Conservation (phyloP, 2,329 filamentous ascomycete genomes). For the Nectriaceae sp. region DNA sequence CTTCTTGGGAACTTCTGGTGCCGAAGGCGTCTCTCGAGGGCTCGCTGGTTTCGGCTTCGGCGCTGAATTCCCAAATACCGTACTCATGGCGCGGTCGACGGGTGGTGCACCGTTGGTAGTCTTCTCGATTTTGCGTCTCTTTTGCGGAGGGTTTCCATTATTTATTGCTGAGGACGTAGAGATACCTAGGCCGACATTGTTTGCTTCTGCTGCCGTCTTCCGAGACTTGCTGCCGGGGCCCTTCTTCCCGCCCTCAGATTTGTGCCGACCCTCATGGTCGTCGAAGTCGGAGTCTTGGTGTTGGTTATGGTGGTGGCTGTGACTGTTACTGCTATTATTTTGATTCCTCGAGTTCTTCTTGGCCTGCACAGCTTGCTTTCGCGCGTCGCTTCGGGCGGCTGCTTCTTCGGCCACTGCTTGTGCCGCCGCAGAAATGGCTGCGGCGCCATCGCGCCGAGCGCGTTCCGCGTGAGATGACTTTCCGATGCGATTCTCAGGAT, state of each 20-base stretch:
- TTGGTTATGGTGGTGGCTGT: constrained; percentile 21
- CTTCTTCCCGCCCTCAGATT: constrained; percentile 61
- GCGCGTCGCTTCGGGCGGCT: constrained; percentile 78
- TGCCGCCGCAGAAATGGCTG: constrained; percentile 75
- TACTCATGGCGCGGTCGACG: constrained; percentile 71
- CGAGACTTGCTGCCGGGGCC: constrained; percentile 61
- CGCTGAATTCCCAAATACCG: constrained; percentile 50
- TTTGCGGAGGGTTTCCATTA: constrained; percentile 61
- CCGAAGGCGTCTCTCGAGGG: constrained; percentile 65
- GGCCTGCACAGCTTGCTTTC: constrained; percentile 78
- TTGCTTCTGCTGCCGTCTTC: constrained; percentile 59
- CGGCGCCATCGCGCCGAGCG: constrained; percentile 75
- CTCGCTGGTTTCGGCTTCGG: constrained; percentile 64
- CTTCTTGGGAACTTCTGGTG: constrained; percentile 70
- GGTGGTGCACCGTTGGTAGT: constrained; percentile 48
- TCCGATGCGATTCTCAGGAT: constrained; percentile 76
- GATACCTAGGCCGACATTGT: constrained; percentile 65
- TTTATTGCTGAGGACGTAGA: constrained; percentile 54
- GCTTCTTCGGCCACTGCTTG: constrained; percentile 81
- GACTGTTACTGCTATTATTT: constrained; percentile 17
- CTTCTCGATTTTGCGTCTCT: constrained; percentile 83
- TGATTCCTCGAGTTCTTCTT: constrained; percentile 72
- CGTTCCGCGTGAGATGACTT: constrained; percentile 70
- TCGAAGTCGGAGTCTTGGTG: constrained; percentile 77
- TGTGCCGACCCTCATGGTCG: constrained; percentile 58